Base-by-base conservation (phyloP, 2,329 filamentous ascomycete genomes). In the Talaromyces marneffei region DNA sequence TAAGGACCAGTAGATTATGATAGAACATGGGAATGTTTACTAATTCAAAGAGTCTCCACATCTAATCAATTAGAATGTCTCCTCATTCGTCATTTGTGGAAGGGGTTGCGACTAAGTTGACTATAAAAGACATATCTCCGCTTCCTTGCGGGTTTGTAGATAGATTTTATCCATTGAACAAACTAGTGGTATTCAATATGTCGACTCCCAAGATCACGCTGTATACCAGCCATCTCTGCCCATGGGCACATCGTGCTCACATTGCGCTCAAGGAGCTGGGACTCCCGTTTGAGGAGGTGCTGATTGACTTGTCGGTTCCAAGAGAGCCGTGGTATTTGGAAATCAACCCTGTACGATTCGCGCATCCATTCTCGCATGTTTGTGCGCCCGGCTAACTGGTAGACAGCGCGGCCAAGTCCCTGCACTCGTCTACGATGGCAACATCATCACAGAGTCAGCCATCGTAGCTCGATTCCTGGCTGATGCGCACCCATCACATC, bases 231-330 rank as follows among this genome's bases (percentile, higher is more conserved):
- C 86, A 85, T 66, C 57, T 66, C 55, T 92, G 88, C 72, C 88
- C 88, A 23, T 91, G 83, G 73, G 89, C 89, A 16, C 90, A 93
- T 70, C 87, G 91, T 37, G 88, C 85, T 0, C 87, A 92, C 67
- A 90, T 91, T 62, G 83, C 83, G 5, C 81, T 92, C 27, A 80
- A 82, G 31, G 89, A 91, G 70, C 82, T 89, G 12, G 80, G 80
- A 10, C 70, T 92, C 31, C 79, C 83, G 0, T 90, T 85, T 68
- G 85, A 90, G 61, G 86, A 91, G 66, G 85, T 89, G 63, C 84
- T 85, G 61, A 89, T 95, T 67, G 88, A 93, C 71, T 80, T 94
- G 52, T 74, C 77, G 66, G 82, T 75, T 9, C 90, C 90, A 0
- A 85, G 90, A 9, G 85, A 87, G 29, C 79, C 83, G 39, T 90